A percentile compares a stretch with the other conserved stretches of the same genome.
Evolutionary conservation across 1,139 yeast genomes (phyloP).

Genomic region (Suhomyces panamericanus): DNA sequence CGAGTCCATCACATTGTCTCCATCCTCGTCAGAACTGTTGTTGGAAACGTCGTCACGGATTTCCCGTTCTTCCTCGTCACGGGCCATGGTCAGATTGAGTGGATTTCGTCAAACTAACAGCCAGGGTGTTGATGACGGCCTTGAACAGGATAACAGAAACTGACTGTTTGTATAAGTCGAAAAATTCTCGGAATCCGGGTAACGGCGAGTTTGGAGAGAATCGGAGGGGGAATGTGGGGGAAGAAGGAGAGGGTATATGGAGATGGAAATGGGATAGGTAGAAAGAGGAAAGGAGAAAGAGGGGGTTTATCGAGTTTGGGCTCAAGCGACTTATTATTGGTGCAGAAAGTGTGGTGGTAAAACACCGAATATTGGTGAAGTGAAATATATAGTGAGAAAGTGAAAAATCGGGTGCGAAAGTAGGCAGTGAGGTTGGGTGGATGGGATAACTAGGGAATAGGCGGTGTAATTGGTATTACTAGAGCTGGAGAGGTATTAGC

Average conservation of each 20-base stretch:
- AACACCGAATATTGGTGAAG: too few species aligned
- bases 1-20: slow-evolving; percentile 58
- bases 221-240: not conserved
- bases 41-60: slow-evolving; percentile 36
- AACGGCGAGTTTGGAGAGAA: not conserved
- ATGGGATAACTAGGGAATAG: not conserved
- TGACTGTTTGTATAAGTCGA: slow-evolving; percentile 11
- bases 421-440: not conserved
- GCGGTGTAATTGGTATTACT: too few species aligned
- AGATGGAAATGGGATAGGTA: not conserved
- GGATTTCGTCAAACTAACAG: slow-evolving; percentile 2
- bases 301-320: not conserved
- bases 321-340: not conserved
- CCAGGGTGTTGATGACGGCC: slow-evolving; percentile 7
- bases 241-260: not conserved
- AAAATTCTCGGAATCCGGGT: slow-evolving; percentile 12
- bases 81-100: slow-evolving; percentile 17
- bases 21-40: slow-evolving; percentile 36
- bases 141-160: slow-evolving; percentile 1
- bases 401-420: not conserved
- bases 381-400: not conserved
- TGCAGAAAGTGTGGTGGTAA: not conserved
- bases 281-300: not conserved
- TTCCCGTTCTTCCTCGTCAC: slow-evolving; percentile 37
- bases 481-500: not conserved